Evolutionary conservation across 2,329 filamentous ascomycete genomes (phyloP), one percentile per base, ranked within the genome.

Genomic region (Xylaria sp.): DNA sequence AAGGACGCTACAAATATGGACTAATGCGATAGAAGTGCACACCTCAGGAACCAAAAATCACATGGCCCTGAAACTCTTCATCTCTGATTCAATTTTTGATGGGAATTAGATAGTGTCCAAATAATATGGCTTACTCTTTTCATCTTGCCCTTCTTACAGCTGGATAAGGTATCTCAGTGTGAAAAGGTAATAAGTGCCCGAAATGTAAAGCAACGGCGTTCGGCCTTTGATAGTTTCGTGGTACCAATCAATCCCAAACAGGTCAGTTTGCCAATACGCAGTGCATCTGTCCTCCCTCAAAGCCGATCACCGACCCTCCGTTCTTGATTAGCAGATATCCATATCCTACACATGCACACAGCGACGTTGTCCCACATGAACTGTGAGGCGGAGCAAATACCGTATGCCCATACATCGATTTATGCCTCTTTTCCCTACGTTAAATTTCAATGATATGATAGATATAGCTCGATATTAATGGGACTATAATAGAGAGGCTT

Each of bases 1-100:
- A 82, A 86, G 68, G 88, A 87, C 42, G 88, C 88, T 32, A 89
- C 85, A 32, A 90, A 90, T 76, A 81, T 82, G 76, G 85, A 84
- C 63, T 83, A 75, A 67, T 21, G 16, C 21, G 44, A n/a, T 54
- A 42, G 21, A 48, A 51, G n/a, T 37, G 23, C 55, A 60, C 42
- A 69, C 25, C 16, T 13, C 47, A 27, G 35, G 23, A 42, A 16
- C 50, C n/a, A n/a, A n/a, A n/a, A n/a, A n/a, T n/a, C n/a, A n/a
- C n/a, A n/a, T n/a, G n/a, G n/a, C n/a, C 13, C 16, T 21, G 10
- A 60, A 25, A 4, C 6, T 1, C 2, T 13, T 57, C 3, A 32
- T 21, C 40, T 51, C 6, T 16, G 5, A 44, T 50, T n/a, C 1
- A 5, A 25, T 5, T 37, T 35, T 16, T n/a, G 23, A 5, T 23